Percentiles rank a stretch among this genome's conserved stretches.
phyloP scores from a whole-genome alignment of 75 land plant species.

The Chamaecyparis obtusa region DNA sequence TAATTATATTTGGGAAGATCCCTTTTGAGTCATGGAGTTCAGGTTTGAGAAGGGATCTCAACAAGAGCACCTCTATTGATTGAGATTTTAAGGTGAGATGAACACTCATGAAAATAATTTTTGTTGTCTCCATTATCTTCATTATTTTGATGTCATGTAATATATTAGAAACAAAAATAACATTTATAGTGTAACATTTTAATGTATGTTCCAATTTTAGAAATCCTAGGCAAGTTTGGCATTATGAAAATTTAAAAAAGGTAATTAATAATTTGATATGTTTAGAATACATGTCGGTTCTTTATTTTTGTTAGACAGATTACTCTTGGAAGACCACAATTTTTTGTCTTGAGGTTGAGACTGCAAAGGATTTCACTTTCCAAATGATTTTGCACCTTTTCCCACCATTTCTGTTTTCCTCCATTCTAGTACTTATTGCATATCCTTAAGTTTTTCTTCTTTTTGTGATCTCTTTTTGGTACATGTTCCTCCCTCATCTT shows the following conservation, averaged over 20 bases:
- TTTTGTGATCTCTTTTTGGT: constrained; percentile 42
- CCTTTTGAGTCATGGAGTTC: too few relatives aligned
- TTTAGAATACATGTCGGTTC: not conserved
- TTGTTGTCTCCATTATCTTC: too few relatives aligned
- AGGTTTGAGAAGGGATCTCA: too few relatives aligned
- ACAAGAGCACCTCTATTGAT: too few relatives aligned
- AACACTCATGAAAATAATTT: too few relatives aligned
- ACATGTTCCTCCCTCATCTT: constrained; percentile 53
- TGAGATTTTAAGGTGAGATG: too few relatives aligned
- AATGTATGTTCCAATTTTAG: not conserved
- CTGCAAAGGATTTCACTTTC: constrained; percentile 9
- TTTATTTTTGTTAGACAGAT: not conserved
- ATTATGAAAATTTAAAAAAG: not conserved
- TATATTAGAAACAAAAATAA: too few relatives aligned
- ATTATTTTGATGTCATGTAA: too few relatives aligned
- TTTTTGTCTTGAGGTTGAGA: constrained; percentile 2
- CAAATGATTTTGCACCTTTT: constrained; percentile 5
- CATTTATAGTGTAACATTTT: too few relatives aligned
- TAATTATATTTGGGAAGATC: too few relatives aligned
- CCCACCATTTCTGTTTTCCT: constrained; percentile 54
- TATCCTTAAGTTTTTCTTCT: constrained; percentile 43
- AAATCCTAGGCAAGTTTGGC: not conserved
- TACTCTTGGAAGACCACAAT: not conserved
- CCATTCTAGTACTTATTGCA: constrained; percentile 45
- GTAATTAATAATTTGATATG: not conserved